A percentile compares a stretch with the other conserved stretches of the same genome.
Conservation (phyloP, 192 early-diverging fungal genomes). For the Diversispora eburnea region DNA sequence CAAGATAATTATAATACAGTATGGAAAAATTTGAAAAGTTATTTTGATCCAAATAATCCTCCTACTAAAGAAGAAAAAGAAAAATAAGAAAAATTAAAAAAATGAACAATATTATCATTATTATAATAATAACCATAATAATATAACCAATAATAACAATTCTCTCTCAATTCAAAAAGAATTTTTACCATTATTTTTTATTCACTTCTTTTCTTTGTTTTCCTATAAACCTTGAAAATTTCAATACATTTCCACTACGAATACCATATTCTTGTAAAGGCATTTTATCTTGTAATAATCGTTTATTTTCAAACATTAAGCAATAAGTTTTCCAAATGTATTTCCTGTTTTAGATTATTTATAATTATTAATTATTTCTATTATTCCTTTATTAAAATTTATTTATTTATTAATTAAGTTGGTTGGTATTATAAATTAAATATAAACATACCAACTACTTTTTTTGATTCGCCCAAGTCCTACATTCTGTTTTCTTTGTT, state of each 20-base stretch:
- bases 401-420: not conserved
- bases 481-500: not conserved
- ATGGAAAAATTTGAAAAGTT: conserved; percentile 64
- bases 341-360: conserved; percentile 9
- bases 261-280: conserved; percentile 23
- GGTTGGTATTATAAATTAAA: not conserved
- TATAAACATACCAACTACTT: conserved; percentile 20
- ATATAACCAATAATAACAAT: not conserved
- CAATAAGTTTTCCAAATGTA: conserved; percentile 29
- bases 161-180: not conserved
- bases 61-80: not conserved
- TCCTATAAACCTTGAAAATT: conserved; percentile 16
- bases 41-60: conserved; percentile 39
- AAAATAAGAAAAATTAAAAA: not conserved
- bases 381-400: too few relatives aligned
- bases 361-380: not conserved
- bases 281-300: conserved; percentile 18
- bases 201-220: not conserved
- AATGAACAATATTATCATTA: not conserved
- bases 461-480: not conserved
- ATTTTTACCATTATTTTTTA: not conserved
- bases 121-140: not conserved
- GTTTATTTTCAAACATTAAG: conserved; percentile 24
- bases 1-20: conserved; percentile 85
- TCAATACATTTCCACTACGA: conserved; percentile 21